Conservation (phyloP, 2,329 filamentous ascomycete genomes). For the Paraphoma chrysanthemicola region DNA sequence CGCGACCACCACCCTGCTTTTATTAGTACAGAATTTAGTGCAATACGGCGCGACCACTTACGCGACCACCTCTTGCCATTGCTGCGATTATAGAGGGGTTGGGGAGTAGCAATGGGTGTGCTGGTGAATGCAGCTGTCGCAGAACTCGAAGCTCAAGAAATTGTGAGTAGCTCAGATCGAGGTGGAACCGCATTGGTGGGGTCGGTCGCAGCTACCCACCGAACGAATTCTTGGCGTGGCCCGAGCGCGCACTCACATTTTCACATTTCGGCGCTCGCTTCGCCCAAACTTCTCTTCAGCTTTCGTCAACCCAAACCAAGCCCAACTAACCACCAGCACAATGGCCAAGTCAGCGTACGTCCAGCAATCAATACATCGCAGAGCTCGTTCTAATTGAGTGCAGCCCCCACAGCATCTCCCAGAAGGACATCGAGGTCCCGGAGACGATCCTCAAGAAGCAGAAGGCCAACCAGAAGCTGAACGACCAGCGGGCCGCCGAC, state of each 20-base stretch:
- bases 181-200: conserved; percentile 23
- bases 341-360: conserved; percentile 48
- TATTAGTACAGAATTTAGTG: conserved; percentile 11
- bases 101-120: conserved; percentile 4
- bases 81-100: conserved; percentile 12
- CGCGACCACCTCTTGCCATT: conserved; percentile 41
- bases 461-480: conserved; percentile 99
- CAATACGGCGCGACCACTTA: conserved; percentile 18
- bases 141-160: conserved; percentile 22
- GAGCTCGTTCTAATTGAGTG: neutral
- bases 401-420: conserved; percentile 69
- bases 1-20: conserved; percentile 36
- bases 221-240: conserved; percentile 28
- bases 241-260: conserved; percentile 39
- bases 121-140: conserved; percentile 20
- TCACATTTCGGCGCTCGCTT: conserved; percentile 8
- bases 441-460: conserved; percentile 99
- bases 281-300: conserved; percentile 25
- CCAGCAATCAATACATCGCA: neutral
- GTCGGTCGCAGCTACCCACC: conserved; percentile 8
- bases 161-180: conserved; percentile 28
- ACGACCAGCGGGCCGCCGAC: conserved; percentile 82
- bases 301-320: conserved; percentile 34
- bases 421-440: conserved; percentile 95
- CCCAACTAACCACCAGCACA: conserved; percentile 46